Percentiles rank a stretch among this genome's conserved stretches.
Evolutionary conservation across 192 early-diverging fungal genomes (phyloP).

Genomic region (Mortierella claussenii): DNA sequence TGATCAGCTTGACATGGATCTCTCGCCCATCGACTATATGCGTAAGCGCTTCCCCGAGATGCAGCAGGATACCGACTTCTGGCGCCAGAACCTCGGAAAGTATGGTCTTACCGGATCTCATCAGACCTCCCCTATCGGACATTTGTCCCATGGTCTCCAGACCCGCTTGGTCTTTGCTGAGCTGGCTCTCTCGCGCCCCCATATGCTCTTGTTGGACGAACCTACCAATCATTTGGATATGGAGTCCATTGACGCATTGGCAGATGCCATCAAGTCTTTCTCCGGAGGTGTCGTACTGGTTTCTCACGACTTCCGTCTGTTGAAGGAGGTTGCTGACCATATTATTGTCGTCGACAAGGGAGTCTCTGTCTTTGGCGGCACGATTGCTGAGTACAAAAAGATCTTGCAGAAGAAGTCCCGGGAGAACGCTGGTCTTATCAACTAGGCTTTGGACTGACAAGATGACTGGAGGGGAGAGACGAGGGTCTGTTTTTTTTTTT

Average conservation of each 20-base stretch:
- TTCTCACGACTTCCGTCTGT: slow-evolving; percentile 98
- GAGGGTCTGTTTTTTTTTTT: too few relatives aligned
- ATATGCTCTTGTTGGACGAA: slow-evolving; percentile 98
- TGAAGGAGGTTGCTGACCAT: slow-evolving; percentile 94
- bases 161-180: slow-evolving; percentile 97
- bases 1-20: slow-evolving; percentile 92
- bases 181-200: slow-evolving; percentile 87
- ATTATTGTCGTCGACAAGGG: slow-evolving; percentile 91
- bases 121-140: slow-evolving; percentile 90
- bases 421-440: slow-evolving; percentile 51
- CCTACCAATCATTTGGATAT: slow-evolving; percentile 98
- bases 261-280: slow-evolving; percentile 95
- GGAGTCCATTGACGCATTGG: slow-evolving; percentile 93
- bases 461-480: too few relatives aligned
- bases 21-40: slow-evolving; percentile 92
- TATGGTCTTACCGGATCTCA: slow-evolving; percentile 94
- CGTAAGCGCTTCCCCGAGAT: slow-evolving; percentile 83
- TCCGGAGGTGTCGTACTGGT: slow-evolving; percentile 97
- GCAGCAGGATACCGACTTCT: slow-evolving; percentile 86
- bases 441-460: too few relatives aligned
- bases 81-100: slow-evolving; percentile 91
- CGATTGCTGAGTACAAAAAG: slow-evolving; percentile 94
- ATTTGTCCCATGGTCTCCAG: slow-evolving; percentile 95
- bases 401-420: slow-evolving; percentile 64
- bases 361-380: slow-evolving; percentile 80